A percentile compares a stretch with the other conserved stretches of the same genome.
Conservation (phyloP, 2,329 filamentous ascomycete species). For the Talaromyces sp. region DNA sequence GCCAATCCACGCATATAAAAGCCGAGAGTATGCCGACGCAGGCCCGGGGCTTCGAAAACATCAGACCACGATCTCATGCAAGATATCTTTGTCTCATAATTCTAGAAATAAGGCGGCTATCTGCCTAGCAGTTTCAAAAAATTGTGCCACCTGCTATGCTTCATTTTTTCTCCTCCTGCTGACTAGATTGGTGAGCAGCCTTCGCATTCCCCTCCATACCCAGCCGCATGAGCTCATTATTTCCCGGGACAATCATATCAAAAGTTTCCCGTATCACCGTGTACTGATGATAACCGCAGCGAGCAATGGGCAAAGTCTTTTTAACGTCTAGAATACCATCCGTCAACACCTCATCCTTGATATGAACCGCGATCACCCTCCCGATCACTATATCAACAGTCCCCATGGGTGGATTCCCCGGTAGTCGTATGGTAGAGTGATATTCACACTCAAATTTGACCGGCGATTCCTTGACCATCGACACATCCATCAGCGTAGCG, state of each 20-base stretch:
- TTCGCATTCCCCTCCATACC: slow-evolving; percentile 42
- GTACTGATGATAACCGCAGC: slow-evolving; percentile 62
- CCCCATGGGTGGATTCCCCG: slow-evolving; percentile 58
- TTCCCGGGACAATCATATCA: slow-evolving; percentile 50
- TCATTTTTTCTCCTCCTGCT: background rate
- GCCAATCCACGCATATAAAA: background rate
- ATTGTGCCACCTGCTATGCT: background rate
- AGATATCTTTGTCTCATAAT: background rate
- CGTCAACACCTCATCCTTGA: slow-evolving; percentile 55
- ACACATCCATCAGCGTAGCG: slow-evolving; percentile 42
- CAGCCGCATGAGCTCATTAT: slow-evolving; percentile 44
- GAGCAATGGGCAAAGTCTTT: slow-evolving; percentile 60
- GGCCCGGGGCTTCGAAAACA: background rate
- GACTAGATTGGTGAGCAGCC: slow-evolving; percentile 21
- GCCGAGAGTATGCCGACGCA: background rate
- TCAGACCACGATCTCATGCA: background rate
- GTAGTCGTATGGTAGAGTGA: slow-evolving; percentile 55
- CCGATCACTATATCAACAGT: slow-evolving; percentile 60
- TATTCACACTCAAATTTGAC: slow-evolving; percentile 61
- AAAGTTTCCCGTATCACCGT: slow-evolving; percentile 56
- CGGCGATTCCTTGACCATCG: slow-evolving; percentile 55
- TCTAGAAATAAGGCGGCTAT: background rate
- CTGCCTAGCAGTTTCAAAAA: background rate
- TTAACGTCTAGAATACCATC: slow-evolving; percentile 56
- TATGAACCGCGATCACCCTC: slow-evolving; percentile 57